Base-by-base conservation (phyloP, 1,284 basidiomycete genomes). In the Fomes fomentarius region DNA sequence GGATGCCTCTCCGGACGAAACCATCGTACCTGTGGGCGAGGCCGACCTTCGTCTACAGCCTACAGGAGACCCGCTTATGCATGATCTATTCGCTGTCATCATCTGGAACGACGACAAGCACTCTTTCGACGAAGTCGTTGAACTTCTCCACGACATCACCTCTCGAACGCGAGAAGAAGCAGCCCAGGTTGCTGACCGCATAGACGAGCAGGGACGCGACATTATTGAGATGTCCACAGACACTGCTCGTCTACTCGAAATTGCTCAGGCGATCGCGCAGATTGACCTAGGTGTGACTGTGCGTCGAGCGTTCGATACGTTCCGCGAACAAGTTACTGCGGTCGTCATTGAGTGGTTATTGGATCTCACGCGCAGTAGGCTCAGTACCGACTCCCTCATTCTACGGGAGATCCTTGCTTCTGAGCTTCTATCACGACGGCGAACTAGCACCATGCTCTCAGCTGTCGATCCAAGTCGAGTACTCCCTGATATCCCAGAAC, bases 61-160 rank as follows among this genome's bases (percentile, higher is more conserved):
- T 3, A 84, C 88, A 1, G 82, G 82, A 1, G 89, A 93, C 61
- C 86, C 89, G 1, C 82, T 88, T 79, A 77, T 81, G 72, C 55
- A 85, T 60, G 89, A 96, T 58, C 83, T 91, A 30, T 96, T 88
- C 71, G 87, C 91, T 21, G 82, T 98, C 50, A 78, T 97, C 17
- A 74, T 98, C 2, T 98, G 95, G 95, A 96, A 97, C 71, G 96
- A 98, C 73, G 97, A 99, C 71, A 97, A 95, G 64, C 97, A 98
- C 71, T 95, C 93, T 2, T 93, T 92, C 64, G 88, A 90, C 48
- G 94, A 98, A 67, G 88, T 98, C 52, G 90, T 91, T 51, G 84
- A 90, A 59, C 83, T 96, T 53, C 76, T 97, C 6, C 76, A 80
- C 43, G 91, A 92, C 54, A 81, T 85, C 56, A 83, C 84, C 8